Evolutionary conservation across 2,329 filamentous ascomycete genomes (phyloP), one percentile per base, ranked within the genome.

Genomic region (Biscogniauxia marginata): DNA sequence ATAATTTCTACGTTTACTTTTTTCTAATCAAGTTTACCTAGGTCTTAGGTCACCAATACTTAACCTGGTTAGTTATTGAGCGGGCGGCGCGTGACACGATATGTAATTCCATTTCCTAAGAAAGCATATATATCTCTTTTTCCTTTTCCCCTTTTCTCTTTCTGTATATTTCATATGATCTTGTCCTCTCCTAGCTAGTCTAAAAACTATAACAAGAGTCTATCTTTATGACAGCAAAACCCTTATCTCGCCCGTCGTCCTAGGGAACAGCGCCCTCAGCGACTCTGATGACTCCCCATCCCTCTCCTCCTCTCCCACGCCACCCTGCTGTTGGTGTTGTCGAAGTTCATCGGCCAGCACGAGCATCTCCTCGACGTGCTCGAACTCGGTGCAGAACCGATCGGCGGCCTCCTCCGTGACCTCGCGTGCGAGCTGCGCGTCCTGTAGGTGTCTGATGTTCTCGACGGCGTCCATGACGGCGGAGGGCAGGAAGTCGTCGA

Each of bases 401-500:
- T 91, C 87, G 0, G 92, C 90, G 0, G 93, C 93, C 61, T 89
- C 84, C 65, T 96, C 90, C 0, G 91, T 95, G 49, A 96, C 84
- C 48, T 86, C 80, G 49, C 90, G 84, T 13, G 89, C 88, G 55
- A 96, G 75, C 9, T 79, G 80, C 1, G 89, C 84, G 66, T 90
- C 89, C 59, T 89, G 86, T 1, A 99, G 75, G 45, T 84, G 79
- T 61, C 87, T 88, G 22, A 98, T 73, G 58, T 91, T 90, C 50
- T 95, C 89, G 65, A 90, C 86, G 2, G 93, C 93, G 70, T 99
- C 95, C 79, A 97, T 93, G 24, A 96, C 80, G 2, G 93, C 95
- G 1, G 91, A 96, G 0, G 95, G 93, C 21, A 99, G 78, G 74
- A 98, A 99, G 58, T 91, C 87, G 68, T 99, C 95, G 6, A 99